Percentiles rank a stretch among this genome's conserved stretches.
These are phyloP conservation scores for Leucosporidium yakuticum DNA, from an alignment of 768 basidiomycete species.

Conservation along the genomic window DNA sequence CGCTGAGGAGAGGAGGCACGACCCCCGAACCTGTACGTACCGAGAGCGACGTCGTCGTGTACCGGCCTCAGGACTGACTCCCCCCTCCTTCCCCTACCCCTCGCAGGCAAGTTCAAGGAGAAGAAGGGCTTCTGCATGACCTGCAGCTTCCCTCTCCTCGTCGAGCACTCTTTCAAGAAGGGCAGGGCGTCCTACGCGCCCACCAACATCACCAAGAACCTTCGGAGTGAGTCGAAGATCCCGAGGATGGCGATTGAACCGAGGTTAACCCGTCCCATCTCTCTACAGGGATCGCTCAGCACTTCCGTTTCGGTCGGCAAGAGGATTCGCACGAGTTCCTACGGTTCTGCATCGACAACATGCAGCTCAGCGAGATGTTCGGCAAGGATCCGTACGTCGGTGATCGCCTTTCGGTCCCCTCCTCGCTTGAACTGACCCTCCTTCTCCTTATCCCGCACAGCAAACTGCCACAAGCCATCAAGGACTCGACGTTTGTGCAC, in stretches of 20 bases:
- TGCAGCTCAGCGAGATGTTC: conserved; percentile 76
- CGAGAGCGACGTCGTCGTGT: background rate
- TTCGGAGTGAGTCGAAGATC: conserved; percentile 56
- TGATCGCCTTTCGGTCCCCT: conserved; percentile 8
- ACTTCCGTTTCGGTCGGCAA: conserved; percentile 82
- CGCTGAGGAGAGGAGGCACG: background rate
- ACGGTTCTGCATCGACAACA: conserved; percentile 81
- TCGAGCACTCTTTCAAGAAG: conserved; percentile 53
- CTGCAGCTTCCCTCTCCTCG: conserved; percentile 61
- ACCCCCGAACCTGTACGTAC: background rate
- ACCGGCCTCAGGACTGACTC: background rate
- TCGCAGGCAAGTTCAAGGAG: conserved; percentile 5
- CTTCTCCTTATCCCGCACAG: conserved; percentile 38
- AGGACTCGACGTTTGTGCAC: conserved; percentile 87
- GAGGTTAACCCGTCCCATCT: background rate
- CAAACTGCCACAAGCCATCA: conserved; percentile 35
- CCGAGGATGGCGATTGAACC: background rate
- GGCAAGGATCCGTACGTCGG: conserved; percentile 50
- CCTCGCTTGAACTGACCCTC: background rate
- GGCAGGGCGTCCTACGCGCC: conserved; percentile 56
- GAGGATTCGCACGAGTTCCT: conserved; percentile 98
- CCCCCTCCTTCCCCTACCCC: background rate
- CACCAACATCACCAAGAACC: conserved; percentile 56
- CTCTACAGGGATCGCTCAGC: conserved; percentile 72
- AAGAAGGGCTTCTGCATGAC: conserved; percentile 65